phyloP scores from a whole-genome alignment of 2,329 filamentous ascomycete genomes.

The Aspergillus quadrilineatus region DNA sequence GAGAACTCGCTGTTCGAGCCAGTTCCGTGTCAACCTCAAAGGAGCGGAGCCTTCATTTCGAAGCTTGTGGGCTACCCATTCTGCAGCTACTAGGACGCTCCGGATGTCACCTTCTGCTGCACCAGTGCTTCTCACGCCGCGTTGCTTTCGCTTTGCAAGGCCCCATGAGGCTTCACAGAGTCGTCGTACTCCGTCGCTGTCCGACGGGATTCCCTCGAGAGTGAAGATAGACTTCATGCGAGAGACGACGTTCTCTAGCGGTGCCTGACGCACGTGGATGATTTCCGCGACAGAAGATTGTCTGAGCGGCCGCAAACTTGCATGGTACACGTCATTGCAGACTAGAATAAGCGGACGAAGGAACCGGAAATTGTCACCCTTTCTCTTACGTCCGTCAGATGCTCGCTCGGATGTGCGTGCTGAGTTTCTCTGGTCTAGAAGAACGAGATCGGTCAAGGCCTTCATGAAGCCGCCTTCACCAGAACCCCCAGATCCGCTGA shows the following conservation, averaged over 20 bases:
- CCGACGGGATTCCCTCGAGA: conserved; percentile 83
- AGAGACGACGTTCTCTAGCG: conserved; percentile 77
- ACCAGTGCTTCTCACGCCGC: conserved; percentile 43
- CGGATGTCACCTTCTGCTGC: conserved; percentile 58
- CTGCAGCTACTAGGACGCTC: conserved; percentile 63
- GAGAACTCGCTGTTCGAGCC: conserved; percentile 61
- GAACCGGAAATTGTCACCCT: conserved; percentile 81
- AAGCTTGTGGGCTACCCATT: conserved; percentile 64
- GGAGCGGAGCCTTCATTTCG: conserved; percentile 44
- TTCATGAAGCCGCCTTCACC: conserved; percentile 95
- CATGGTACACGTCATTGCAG: conserved; percentile 96
- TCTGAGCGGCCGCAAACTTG: conserved; percentile 80
- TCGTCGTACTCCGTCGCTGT: conserved; percentile 80
- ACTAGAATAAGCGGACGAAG: conserved; percentile 88
- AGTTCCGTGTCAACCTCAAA: conserved; percentile 54
- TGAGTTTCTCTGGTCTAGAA: conserved; percentile 80
- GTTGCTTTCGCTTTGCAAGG: conserved; percentile 58
- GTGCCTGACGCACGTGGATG: conserved; percentile 85
- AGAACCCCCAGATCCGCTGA: conserved; percentile 70
- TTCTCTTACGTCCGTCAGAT: conserved; percentile 52
- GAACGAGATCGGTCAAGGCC: conserved; percentile 85
- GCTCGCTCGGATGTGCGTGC: conserved; percentile 31
- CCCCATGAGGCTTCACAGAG: conserved; percentile 67
- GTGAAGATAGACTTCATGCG: conserved; percentile 82
- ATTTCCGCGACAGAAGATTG: conserved; percentile 83